Evolutionary conservation across 257 asterid species (phyloP).

Genomic region (Haberlea rhodopensis): DNA sequence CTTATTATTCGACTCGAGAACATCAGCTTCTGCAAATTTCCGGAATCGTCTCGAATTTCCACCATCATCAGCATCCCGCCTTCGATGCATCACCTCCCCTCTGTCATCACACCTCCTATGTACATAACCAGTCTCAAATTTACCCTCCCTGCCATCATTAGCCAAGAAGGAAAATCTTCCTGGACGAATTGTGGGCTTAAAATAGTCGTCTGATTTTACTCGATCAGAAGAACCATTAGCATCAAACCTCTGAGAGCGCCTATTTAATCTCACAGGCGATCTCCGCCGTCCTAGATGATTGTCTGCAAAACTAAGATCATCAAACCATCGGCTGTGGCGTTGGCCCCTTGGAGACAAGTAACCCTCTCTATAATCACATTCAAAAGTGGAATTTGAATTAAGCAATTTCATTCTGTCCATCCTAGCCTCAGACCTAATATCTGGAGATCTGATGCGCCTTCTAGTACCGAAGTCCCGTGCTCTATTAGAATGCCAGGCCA

Average conservation of each 20-base stretch:
- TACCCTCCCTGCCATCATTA: slow-evolving; percentile 29
- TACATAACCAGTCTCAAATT: slow-evolving; percentile 33
- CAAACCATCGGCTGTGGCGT: no score
- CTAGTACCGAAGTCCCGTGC: no score
- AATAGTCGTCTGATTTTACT: slow-evolving; percentile 44
- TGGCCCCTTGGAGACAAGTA: no score
- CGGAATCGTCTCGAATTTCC: slow-evolving; percentile 31
- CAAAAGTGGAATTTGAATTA: no score
- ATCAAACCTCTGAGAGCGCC: slow-evolving; percentile 46
- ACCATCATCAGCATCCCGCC: slow-evolving; percentile 24
- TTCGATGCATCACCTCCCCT: slow-evolving; percentile 36
- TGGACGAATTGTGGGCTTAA: slow-evolving; percentile 35
- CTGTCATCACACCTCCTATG: slow-evolving; percentile 47
- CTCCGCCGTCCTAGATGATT: slow-evolving; percentile 47
- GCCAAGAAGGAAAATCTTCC: slow-evolving; percentile 40
- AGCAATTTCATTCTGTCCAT: no score
- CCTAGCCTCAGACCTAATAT: no score
- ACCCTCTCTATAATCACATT: no score
- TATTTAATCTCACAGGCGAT: slow-evolving; percentile 48
- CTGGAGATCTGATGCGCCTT: no score
- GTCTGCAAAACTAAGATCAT: no score
- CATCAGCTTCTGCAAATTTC: slow-evolving; percentile 28
- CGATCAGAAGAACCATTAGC: slow-evolving; percentile 38
- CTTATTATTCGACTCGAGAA: slow-evolving; percentile 32
- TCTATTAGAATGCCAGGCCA: no score